Base-by-base conservation (phyloP, 441 rosid genomes). In the Aleurites moluccanus region DNA sequence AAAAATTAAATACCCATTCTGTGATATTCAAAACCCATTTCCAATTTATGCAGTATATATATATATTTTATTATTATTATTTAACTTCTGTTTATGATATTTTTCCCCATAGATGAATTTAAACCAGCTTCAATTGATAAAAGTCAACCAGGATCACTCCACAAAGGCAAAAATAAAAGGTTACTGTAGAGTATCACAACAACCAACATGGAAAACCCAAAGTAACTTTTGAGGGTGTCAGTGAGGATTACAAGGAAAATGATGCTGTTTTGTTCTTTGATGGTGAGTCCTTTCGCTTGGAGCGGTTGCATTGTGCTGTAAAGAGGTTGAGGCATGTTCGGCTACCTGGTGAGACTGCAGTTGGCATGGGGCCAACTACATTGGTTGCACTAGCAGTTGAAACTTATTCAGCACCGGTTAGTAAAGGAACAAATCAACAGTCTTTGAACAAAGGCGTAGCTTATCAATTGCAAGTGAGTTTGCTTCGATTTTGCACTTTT, bases 41-140 rank as follows among this genome's bases (percentile, higher is more conserved):
- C 23, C 59, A 64, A 18, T 13, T 75, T 75, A 40, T 45, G 38
- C 49, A 49, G 14, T 79, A 80, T 86, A 75, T 88, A 30, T 45
- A 82, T 76, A 62, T 75, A 77, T 84, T 80, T 81, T 84, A 5
- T 25, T 33, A 1, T 11, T 13, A 2, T 18, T 53, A 0, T 53
- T 6, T 53, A 0, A 25, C n/a, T 21, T 8, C 2, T 40, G 11
- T 15, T 45, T 20, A 15, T 33, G 53, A 0, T 55, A 14, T 53
- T 66, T 7, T 73, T 53, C 8, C 73, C 21, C 70, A 65, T 72
- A 92, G 93, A 93, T 88, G 91, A 88, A 64, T 93, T 89, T 70
- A 93, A 90, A 80, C 95, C 97, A 4, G 92, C 97, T 73, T 93
- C 97, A 4, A 87, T 93, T 40, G 97, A 93, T 73, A 91, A 90